phyloP scores from a whole-genome alignment of 495 filamentous ascomycete species.

The Aspergillus sclerotiicarbonarius region DNA sequence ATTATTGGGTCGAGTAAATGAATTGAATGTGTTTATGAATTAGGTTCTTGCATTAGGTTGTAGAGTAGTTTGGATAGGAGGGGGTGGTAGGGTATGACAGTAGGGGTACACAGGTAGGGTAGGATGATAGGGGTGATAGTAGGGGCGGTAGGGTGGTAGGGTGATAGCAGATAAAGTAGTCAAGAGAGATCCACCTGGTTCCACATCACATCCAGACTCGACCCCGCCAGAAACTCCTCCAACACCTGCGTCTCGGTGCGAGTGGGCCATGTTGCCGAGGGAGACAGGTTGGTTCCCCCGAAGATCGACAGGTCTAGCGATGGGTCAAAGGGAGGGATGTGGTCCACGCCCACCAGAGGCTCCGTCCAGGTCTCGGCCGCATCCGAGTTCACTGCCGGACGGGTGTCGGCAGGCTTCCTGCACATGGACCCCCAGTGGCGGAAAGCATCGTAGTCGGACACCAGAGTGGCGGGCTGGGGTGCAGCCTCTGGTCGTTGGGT shows the following conservation, averaged over 20 bases:
- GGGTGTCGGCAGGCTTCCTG: neutral
- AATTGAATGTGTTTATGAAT: neutral
- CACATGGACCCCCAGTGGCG: slow-evolving; percentile 28
- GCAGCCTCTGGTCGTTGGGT: neutral
- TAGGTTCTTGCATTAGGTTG: too few species aligned
- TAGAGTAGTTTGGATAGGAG: too few species aligned
- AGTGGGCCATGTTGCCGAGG: slow-evolving; percentile 22
- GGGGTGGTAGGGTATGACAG: neutral
- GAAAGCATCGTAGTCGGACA: slow-evolving; percentile 27
- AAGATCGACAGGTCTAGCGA: slow-evolving; percentile 20
- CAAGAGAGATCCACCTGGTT: neutral
- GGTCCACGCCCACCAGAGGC: neutral
- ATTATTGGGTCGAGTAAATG: slow-evolving; percentile 16
- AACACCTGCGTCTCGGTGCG: slow-evolving; percentile 25
- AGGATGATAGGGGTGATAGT: too few species aligned
- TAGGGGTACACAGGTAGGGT: too few species aligned
- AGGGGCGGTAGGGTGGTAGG: too few species aligned
- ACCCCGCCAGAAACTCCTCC: slow-evolving; percentile 21
- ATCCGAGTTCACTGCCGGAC: neutral
- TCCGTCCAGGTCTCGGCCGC: neutral
- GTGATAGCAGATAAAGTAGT: too few species aligned
- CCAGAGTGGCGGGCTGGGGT: neutral
- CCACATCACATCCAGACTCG: neutral
- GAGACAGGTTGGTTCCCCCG: slow-evolving; percentile 13
- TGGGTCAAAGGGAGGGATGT: slow-evolving; percentile 14